Base-by-base conservation (phyloP, 139 green algal species). In the Klebsormidium nitens region DNA sequence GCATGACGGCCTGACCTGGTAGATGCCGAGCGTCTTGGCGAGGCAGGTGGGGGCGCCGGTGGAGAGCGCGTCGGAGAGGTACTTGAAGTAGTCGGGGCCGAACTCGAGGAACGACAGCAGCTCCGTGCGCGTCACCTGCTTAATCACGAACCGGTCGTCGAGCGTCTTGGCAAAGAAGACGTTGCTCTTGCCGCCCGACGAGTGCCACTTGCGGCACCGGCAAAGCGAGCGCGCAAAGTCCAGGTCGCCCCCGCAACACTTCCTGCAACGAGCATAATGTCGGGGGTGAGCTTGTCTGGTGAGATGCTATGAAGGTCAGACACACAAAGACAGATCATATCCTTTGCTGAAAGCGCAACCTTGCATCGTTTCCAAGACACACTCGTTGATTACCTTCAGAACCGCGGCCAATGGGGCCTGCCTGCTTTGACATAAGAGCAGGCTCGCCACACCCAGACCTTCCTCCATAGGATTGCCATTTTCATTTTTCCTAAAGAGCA, bases 21-120 rank as follows among this genome's bases (percentile, higher is more conserved):
- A 97, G 29, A 95, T 66, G n/a, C 92, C 92, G 47, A 97, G 67
- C 0, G 98, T 86, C 79, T 96, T 97, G 69, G 91, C 88, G 34
- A 98, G 82, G 74, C 87, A 92, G 26, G 88, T 94, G 42, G 63
- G 62, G 29, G 17, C 42, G 31, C 47, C n/a, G 2, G 42, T 57
- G 42, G 32, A 2, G 2, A 81, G 36, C 46, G 72, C 72, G 64
- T 44, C 67, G 31, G 66, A 79, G 60, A 95, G 81, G 78, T 96
- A 86, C 46, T 84, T 46, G 73, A 98, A 95, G 83, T 97, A 97
- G 56, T 79, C 62, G 1, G 86, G 86, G 2, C 85, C 91, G 81
- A 95, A 90, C 28, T 89, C 81, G 59, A 93, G 75, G 69, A 97
- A 96, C 19, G 83, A 91, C 79, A 67, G 82, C 69, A 78, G 59